phyloP scores from a whole-genome alignment of 2,329 filamentous ascomycete genomes.

The Fonsecaea erecta region DNA sequence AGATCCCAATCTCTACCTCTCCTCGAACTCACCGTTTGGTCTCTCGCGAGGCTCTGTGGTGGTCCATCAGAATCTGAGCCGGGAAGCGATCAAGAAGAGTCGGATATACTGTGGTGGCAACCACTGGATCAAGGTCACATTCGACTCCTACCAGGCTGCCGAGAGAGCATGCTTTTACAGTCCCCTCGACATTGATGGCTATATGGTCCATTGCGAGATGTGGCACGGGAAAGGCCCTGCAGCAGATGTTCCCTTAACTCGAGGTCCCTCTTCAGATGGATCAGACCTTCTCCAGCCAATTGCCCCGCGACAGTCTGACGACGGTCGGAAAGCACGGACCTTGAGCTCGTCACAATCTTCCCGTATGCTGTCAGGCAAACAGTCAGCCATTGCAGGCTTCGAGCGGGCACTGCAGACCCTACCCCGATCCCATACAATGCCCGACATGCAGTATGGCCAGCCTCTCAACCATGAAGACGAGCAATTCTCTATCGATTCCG shows the following conservation, averaged over 20 bases:
- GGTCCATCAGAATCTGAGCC: conserved; percentile 65
- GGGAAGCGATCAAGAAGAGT: conserved; percentile 76
- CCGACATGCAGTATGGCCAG: conserved; percentile 42
- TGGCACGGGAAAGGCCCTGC: conserved; percentile 69
- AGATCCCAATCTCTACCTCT: conserved; percentile 73
- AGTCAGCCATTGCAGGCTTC: conserved; percentile 37
- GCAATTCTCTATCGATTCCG: conserved; percentile 39
- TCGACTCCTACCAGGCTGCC: conserved; percentile 73
- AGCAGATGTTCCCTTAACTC: conserved; percentile 67
- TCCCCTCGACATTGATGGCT: conserved; percentile 72
- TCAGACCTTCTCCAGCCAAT: conserved; percentile 18
- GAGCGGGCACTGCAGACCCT: conserved; percentile 44
- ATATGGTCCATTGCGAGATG: conserved; percentile 71
- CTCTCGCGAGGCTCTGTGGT: conserved; percentile 54
- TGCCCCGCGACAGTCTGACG: conserved; percentile 1
- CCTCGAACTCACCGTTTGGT: conserved; percentile 58
- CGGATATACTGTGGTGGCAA: conserved; percentile 80
- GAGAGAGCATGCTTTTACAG: conserved; percentile 71
- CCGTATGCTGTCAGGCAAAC: conserved; percentile 42
- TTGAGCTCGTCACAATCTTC: conserved; percentile 42
- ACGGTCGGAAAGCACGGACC: conserved; percentile 37
- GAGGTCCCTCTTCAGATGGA: conserved; percentile 41
- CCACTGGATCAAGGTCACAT: conserved; percentile 90
- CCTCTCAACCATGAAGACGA: conserved; percentile 41
- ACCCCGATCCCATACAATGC: conserved; percentile 47